Base-by-base conservation (phyloP, 495 filamentous ascomycete species). In the Pseudomonodictys pantanalensis region DNA sequence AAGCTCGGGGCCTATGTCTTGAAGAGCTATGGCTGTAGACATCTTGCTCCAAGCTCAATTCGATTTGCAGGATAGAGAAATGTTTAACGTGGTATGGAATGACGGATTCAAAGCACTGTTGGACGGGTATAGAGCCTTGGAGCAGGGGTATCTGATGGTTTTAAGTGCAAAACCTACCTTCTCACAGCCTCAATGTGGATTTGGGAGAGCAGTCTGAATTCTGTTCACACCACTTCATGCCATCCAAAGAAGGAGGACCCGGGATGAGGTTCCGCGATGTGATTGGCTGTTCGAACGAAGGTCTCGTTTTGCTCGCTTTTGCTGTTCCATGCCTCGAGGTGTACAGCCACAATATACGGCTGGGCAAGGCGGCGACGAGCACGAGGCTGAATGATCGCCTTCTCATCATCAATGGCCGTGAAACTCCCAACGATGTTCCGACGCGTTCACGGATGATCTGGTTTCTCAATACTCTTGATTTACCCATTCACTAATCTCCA, bases 11-110 rank as follows among this genome's bases (percentile, higher is more conserved):
- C 18, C 12, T 29, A 60, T 47, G 41, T 60, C 42, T 26, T 60
- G 49, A 17, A 60, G 41, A 1, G 58, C 58, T n/a, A 60, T 60
- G 28, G 58, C 39, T 8, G 58, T 60, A 6, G 58, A 54, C 58
- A 60, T 60, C 6, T 32, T 45, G 56, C 1, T 8, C 11, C 12
- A 24, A 1, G 10, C 9, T 5, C 3, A 39, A 41, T n/a, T n/a
- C n/a, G 25, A 52, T 3, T 20, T 39, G 29, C 20, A 22, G 3
- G 47, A n/a, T 30, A 5, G 28, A 10, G 22, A 12, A n/a, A 25
- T 24, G 28, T 25, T 52, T 17, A 29, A 18, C 12, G 45, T 17
- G 8, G 24, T 5, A 25, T 5, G 3, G 35, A 24, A 38, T 52
- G 48, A 24, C 35, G 8, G 35, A 28, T 8, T 24, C 6, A 48